Conservation (phyloP, 305 asterid genomes). For the Striga hermonthica region DNA sequence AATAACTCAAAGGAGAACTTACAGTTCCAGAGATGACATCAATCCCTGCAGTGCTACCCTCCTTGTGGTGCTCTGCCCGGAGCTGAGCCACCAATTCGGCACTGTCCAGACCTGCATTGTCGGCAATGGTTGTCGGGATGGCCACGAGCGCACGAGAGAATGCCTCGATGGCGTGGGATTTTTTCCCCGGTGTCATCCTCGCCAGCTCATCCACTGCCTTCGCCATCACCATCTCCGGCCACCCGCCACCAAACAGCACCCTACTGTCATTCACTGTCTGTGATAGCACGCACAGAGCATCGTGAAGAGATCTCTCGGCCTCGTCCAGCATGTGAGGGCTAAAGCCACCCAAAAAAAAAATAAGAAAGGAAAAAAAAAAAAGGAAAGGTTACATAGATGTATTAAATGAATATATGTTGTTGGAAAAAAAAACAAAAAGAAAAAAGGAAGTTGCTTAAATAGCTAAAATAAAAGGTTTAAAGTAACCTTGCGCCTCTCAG, state of each 20-base stretch:
- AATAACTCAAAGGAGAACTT: slow-evolving; percentile 45
- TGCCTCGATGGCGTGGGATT: slow-evolving; percentile 83
- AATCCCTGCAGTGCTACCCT: slow-evolving; percentile 65
- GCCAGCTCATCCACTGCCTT: slow-evolving; percentile 89
- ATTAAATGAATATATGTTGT: too few species aligned
- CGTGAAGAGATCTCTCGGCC: slow-evolving; percentile 85
- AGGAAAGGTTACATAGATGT: not conserved
- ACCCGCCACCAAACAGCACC: slow-evolving; percentile 81
- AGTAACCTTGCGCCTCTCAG: slow-evolving; percentile 88
- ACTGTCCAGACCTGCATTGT: slow-evolving; percentile 86
- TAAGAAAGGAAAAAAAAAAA: not conserved
- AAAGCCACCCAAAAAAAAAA: slow-evolving; percentile 4
- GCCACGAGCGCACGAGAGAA: slow-evolving; percentile 74
- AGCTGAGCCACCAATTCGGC: slow-evolving; percentile 82
- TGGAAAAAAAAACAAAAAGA: not conserved
- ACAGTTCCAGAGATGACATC: slow-evolving; percentile 86
- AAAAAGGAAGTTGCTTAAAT: slow-evolving; percentile 6
- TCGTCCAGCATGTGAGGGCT: slow-evolving; percentile 89
- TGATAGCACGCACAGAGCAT: slow-evolving; percentile 83
- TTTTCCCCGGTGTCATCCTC: slow-evolving; percentile 76
- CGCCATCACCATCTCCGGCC: slow-evolving; percentile 97
- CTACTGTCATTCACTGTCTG: slow-evolving; percentile 87
- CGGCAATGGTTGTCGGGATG: slow-evolving; percentile 87
- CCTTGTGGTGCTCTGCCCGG: slow-evolving; percentile 83
- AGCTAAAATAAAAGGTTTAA: not conserved